Conservation (phyloP, 306 rosid genomes). For the Hippophae gyantsensis region DNA sequence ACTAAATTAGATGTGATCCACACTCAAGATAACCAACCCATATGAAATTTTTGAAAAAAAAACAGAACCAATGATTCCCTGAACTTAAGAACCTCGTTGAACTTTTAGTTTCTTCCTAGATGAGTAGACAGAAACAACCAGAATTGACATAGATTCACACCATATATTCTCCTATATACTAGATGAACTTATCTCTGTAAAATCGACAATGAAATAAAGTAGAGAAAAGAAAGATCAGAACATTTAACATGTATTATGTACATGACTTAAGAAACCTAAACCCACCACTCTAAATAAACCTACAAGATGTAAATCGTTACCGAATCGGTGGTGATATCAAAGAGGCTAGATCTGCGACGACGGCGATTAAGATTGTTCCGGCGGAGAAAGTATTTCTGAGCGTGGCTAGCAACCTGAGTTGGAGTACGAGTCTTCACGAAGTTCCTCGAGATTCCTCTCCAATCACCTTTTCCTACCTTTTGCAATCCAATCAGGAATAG, state of each 20-base stretch:
- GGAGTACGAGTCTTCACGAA: conserved; percentile 97
- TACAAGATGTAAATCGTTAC: conserved; percentile 26
- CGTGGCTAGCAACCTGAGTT: conserved; percentile 97
- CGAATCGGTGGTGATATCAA: conserved; percentile 90
- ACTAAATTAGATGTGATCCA: background rate
- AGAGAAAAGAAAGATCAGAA: background rate
- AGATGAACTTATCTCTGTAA: background rate
- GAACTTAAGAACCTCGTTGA: background rate
- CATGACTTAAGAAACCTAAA: background rate
- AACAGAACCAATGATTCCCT: background rate
- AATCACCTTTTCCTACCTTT: conserved; percentile 95
- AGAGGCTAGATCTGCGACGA: conserved; percentile 98
- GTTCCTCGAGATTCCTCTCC: conserved; percentile 96
- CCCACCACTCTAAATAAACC: background rate
- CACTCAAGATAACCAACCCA: background rate
- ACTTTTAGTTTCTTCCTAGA: background rate
- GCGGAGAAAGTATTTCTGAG: conserved; percentile 94
- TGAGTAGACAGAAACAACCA: background rate
- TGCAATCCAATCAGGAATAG: conserved; percentile 81
- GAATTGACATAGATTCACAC: background rate
- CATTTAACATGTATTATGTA: background rate
- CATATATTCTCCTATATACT: background rate
- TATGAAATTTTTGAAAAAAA: background rate
- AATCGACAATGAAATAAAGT: background rate
- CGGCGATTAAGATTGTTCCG: conserved; percentile 90